Evolutionary conservation across 2,329 filamentous ascomycete genomes (phyloP), one percentile per base, ranked within the genome.

Genomic region (Zelopaecilomyces penicillatus): DNA sequence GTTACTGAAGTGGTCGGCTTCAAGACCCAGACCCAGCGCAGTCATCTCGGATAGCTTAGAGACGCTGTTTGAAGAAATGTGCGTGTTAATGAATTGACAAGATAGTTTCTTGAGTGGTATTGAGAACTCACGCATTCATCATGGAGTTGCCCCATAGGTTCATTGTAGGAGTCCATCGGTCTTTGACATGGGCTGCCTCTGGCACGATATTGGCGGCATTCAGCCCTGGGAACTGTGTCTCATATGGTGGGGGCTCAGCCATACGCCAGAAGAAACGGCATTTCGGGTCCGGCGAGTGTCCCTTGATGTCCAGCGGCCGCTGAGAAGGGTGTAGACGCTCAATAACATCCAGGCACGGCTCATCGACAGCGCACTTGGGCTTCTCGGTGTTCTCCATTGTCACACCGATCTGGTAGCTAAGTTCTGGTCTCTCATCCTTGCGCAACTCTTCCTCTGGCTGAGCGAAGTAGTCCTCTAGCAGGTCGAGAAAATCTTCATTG

Each of bases 381-480:
- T 74, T 77, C 65, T 81, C 77, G 1, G 77, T 81, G 62, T 79
- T 76, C 53, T 79, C 77, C 44, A 81, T 71, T 30, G 77, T 81
- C 36, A 79, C 77, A 50, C 77, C 77, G 41, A 81, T 69, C 63
- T 81, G 77, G 64, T 78, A 80, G 56, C 71, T 70, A 28, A 80
- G 64, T 55, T 74, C 73, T 5, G 77, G 77, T 3, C 75, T 69
- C 64, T 79, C 75, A 52, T 81, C 77, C 32, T 56, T 57, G 40
- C 59, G 60, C 32, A 80, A 66, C 3, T 56, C 59, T 6, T 58
- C 66, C 12, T 65, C 63, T 11, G 76, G 71, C 60, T 80, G 77
- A 31, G 75, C 75, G 55, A 81, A 81, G 66, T 81, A 81, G 65
- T 80, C 75, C 61, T 81, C 77, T n/a, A 80, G 70, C 33, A 81